These are phyloP conservation scores for Cyberlindnera japonica DNA, from an alignment of 805 yeast genomes.

Conservation along the genomic window DNA sequence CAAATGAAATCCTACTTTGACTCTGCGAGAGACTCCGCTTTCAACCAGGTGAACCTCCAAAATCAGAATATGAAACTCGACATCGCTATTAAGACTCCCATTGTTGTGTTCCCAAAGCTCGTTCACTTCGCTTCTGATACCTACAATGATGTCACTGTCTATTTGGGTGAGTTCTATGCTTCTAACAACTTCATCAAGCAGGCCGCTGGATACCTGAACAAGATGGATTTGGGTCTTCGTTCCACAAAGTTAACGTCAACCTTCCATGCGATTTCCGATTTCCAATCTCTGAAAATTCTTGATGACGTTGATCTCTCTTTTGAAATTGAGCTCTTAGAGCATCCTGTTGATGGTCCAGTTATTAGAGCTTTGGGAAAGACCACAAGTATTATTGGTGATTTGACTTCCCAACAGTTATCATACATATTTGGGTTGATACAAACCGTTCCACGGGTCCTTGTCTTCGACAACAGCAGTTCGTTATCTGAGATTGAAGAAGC, in stretches of 20 bases:
- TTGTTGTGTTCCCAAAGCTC: constrained; percentile 68
- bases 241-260: constrained; percentile 65
- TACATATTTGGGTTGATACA: constrained; percentile 54
- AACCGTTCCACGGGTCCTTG: constrained; percentile 53
- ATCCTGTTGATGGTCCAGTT: constrained; percentile 39
- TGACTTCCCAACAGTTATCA: constrained; percentile 71
- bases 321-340: constrained; percentile 52
- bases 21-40: constrained; percentile 81
- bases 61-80: constrained; percentile 65
- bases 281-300: constrained; percentile 52
- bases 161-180: constrained; percentile 80
- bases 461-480: constrained; percentile 38
- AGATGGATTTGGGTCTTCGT: constrained; percentile 64
- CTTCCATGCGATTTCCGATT: constrained; percentile 44
- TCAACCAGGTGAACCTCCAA: constrained; percentile 68
- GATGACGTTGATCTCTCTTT: constrained; percentile 61
- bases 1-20: constrained; percentile 90
- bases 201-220: constrained; percentile 40
- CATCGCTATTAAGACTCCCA: constrained; percentile 74
- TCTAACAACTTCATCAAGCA: constrained; percentile 50
- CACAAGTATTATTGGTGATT: constrained; percentile 56
- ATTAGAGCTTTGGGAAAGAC: constrained; percentile 52
- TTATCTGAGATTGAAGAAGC: constrained; percentile 56
- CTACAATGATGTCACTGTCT: constrained; percentile 62
- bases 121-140: constrained; percentile 37